Conservation (phyloP, 495 filamentous ascomycete species). For the Venustampulla echinocandica region DNA sequence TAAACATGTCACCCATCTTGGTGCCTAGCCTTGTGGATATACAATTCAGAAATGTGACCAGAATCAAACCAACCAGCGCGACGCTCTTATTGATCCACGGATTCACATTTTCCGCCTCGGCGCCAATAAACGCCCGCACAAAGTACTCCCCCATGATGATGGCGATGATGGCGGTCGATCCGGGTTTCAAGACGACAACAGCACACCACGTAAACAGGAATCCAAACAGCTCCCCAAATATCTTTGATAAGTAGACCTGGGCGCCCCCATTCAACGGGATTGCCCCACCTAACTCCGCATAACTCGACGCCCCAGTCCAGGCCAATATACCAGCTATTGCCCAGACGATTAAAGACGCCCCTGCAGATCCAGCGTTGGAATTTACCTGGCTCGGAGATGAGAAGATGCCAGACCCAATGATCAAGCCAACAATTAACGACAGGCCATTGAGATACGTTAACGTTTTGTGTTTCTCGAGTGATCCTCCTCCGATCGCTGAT, state of each 20-base stretch:
- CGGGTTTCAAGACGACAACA: slow-evolving; percentile 88
- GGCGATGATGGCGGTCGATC: slow-evolving; percentile 84
- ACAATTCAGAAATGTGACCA: slow-evolving; percentile 80
- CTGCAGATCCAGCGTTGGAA: slow-evolving; percentile 82
- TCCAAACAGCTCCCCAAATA: slow-evolving; percentile 84
- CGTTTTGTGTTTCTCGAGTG: slow-evolving; percentile 89
- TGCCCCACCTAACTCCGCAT: slow-evolving; percentile 90
- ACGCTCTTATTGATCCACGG: slow-evolving; percentile 88
- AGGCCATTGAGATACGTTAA: slow-evolving; percentile 90
- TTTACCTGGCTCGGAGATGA: slow-evolving; percentile 93
- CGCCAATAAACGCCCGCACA: slow-evolving; percentile 73
- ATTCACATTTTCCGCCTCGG: slow-evolving; percentile 65
- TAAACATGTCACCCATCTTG: slow-evolving; percentile 76
- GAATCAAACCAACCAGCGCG: slow-evolving; percentile 63
- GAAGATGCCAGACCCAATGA: slow-evolving; percentile 98
- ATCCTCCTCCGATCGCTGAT: slow-evolving; percentile 40
- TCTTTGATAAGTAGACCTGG: slow-evolving; percentile 89
- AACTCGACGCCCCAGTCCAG: slow-evolving; percentile 94
- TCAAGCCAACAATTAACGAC: slow-evolving; percentile 80
- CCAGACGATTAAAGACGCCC: slow-evolving; percentile 86
- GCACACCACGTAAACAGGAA: slow-evolving; percentile 97
- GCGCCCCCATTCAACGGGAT: slow-evolving; percentile 93
- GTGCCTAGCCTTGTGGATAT: slow-evolving; percentile 82
- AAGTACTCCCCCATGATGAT: slow-evolving; percentile 98
- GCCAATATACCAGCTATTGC: slow-evolving; percentile 79